Conservation (phyloP, 345 rosid species). For the Linum tenue region DNA sequence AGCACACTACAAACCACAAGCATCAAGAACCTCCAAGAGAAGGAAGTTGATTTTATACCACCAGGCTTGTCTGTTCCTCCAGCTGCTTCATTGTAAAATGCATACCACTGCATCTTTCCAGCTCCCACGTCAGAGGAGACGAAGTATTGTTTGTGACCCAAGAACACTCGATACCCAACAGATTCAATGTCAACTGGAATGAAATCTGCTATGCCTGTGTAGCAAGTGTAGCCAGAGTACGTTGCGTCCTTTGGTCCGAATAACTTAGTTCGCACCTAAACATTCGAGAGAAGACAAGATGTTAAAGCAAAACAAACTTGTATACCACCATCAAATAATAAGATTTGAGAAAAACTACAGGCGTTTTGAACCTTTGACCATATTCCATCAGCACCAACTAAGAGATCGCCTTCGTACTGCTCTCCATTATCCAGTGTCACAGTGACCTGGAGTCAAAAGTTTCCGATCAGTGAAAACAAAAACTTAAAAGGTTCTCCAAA, state of each 20-base stretch:
- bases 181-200: slow-evolving; percentile 84
- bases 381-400: slow-evolving; percentile 94
- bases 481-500: too few species aligned
- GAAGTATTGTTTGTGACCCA: slow-evolving; percentile 94
- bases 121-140: slow-evolving; percentile 96
- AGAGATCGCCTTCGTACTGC: slow-evolving; percentile 65
- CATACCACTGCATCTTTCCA: slow-evolving; percentile 99
- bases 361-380: slow-evolving; percentile 66
- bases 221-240: slow-evolving; percentile 88
- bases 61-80: slow-evolving; percentile 62
- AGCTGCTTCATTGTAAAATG: slow-evolving; percentile 70
- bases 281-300: neutral
- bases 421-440: slow-evolving; percentile 77
- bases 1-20: too few species aligned
- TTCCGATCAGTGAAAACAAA: neutral
- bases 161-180: slow-evolving; percentile 91
- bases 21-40: too few species aligned
- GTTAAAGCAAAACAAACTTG: too few species aligned
- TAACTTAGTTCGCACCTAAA: slow-evolving; percentile 69
- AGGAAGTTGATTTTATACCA: slow-evolving; percentile 29
- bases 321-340: too few species aligned
- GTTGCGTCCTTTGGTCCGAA: slow-evolving; percentile 65
- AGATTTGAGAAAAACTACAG: too few species aligned
- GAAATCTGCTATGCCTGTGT: slow-evolving; percentile 90
- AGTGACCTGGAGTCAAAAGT: slow-evolving; percentile 39